Percentiles rank a stretch among this genome's conserved stretches.
These are phyloP conservation scores for Metschnikowia drakensbergensis DNA, from an alignment of 805 yeast species.

Conservation along the genomic window DNA sequence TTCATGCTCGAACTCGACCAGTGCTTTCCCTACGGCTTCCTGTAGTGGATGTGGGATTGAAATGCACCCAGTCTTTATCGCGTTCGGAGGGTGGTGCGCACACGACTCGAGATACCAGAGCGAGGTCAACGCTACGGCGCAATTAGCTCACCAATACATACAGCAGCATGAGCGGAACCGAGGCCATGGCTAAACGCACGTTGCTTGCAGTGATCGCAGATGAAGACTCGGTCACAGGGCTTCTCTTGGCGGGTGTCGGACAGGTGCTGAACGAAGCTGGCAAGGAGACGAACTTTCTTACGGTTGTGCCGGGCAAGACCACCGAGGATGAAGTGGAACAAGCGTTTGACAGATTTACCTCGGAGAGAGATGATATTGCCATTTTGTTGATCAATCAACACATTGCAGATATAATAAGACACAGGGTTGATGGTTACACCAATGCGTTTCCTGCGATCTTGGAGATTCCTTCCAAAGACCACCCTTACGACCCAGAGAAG, in stretches of 20 bases:
- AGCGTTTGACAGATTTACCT: constrained; percentile 72
- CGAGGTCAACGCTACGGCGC: constrained; percentile 1
- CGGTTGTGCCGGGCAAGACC: constrained; percentile 72
- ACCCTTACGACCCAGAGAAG: constrained; percentile 98
- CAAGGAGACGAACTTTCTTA: constrained; percentile 76
- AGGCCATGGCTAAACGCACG: constrained; percentile 62
- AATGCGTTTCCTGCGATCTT: constrained; percentile 94
- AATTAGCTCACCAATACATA: not conserved
- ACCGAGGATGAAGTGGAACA: constrained; percentile 68
- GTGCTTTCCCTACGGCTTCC: no score
- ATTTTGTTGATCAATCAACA: constrained; percentile 91
- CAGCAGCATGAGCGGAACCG: constrained; percentile 26
- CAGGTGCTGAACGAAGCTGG: constrained; percentile 63
- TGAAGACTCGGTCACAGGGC: constrained; percentile 95
- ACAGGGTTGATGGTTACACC: constrained; percentile 74
- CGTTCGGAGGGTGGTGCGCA: not conserved
- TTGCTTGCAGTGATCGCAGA: constrained; percentile 94
- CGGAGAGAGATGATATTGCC: constrained; percentile 81
- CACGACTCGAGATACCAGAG: constrained; percentile 3
- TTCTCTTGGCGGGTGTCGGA: constrained; percentile 92
- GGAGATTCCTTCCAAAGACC: constrained; percentile 97
- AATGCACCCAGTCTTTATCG: not conserved
- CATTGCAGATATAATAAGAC: constrained; percentile 85
- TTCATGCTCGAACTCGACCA: no score
- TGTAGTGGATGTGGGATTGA: no score